Conservation (phyloP, 2,329 filamentous ascomycete genomes). For the Lecanicillium sp. region DNA sequence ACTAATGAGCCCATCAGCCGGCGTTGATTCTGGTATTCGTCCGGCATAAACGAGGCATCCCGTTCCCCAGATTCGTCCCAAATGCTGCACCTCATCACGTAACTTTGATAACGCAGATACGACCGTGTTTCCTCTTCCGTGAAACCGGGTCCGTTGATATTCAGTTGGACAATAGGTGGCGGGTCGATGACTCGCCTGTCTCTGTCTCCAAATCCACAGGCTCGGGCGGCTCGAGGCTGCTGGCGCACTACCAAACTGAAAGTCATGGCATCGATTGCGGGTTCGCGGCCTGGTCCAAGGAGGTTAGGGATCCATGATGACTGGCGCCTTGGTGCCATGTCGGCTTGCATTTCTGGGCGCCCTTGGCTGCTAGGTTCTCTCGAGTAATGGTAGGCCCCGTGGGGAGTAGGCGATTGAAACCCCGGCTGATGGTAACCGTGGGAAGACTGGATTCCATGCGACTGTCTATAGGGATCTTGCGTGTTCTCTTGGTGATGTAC, state of each 20-base stretch:
- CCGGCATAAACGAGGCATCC: conserved; percentile 66
- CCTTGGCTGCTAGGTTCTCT: not conserved
- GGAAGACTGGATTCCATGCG: not conserved
- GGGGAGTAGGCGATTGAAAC: not conserved
- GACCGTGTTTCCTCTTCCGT: conserved; percentile 47
- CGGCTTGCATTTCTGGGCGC: not conserved
- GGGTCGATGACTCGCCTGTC: conserved; percentile 79
- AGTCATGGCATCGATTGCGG: conserved; percentile 19
- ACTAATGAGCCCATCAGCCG: conserved; percentile 76
- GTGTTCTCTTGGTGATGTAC: not conserved
- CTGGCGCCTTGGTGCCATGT: not conserved
- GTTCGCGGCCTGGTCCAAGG: conserved; percentile 18
- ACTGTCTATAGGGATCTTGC: conserved; percentile 6
- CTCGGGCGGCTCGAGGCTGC: conserved; percentile 70
- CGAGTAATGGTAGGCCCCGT: conserved; percentile 5
- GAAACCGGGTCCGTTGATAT: conserved; percentile 52
- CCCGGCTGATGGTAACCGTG: not conserved
- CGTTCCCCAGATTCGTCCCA: conserved; percentile 61
- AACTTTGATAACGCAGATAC: conserved; percentile 55
- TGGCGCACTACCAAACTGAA: conserved; percentile 54
- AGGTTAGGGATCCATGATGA: conserved; percentile 23
- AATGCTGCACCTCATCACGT: conserved; percentile 71
- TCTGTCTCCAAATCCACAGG: conserved; percentile 77
- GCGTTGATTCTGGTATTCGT: conserved; percentile 65
- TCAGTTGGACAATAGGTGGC: conserved; percentile 72